These are phyloP conservation scores for Globisporangium orthogonon DNA, from an alignment of 352 stramenopile genomes.

Conservation along the genomic window DNA sequence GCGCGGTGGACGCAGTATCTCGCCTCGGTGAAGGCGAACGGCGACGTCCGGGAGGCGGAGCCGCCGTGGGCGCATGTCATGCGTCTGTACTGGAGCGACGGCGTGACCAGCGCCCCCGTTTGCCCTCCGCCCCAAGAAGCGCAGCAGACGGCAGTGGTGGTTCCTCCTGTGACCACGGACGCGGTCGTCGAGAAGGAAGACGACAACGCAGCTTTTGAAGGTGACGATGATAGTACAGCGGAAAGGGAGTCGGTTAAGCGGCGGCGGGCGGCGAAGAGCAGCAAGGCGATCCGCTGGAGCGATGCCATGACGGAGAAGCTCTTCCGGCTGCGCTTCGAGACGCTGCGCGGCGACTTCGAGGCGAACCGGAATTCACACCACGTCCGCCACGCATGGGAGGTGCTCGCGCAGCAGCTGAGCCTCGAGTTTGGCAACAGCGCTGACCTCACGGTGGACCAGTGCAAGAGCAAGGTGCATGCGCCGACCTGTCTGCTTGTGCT, in stretches of 20 bases:
- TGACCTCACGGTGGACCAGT: not conserved
- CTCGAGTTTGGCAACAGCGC: not conserved
- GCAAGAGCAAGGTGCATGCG: not conserved
- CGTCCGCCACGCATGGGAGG: constrained; percentile 25
- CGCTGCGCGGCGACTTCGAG: not conserved
- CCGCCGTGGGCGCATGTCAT: not conserved
- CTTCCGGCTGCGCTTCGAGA: not conserved
- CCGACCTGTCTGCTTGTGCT: too few species aligned
- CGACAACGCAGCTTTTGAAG: not conserved
- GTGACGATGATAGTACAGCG: not conserved
- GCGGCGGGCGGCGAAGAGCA: not conserved
- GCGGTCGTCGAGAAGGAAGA: not conserved
- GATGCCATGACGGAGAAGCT: constrained; percentile 2
- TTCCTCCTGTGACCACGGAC: not conserved
- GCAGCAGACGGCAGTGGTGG: too few species aligned
- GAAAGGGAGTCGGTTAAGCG: not conserved
- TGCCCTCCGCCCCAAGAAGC: too few species aligned
- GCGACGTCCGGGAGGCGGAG: not conserved
- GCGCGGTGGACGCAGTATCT: constrained; percentile 4
- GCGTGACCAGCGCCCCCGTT: too few species aligned
- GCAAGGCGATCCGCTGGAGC: not conserved
- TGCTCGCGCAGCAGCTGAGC: not conserved
- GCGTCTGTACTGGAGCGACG: constrained; percentile 2
- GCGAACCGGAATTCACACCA: not conserved
- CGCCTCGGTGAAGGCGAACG: too few species aligned